Conservation (phyloP, 1,284 basidiomycete species). For the Puccinia hordei region DNA sequence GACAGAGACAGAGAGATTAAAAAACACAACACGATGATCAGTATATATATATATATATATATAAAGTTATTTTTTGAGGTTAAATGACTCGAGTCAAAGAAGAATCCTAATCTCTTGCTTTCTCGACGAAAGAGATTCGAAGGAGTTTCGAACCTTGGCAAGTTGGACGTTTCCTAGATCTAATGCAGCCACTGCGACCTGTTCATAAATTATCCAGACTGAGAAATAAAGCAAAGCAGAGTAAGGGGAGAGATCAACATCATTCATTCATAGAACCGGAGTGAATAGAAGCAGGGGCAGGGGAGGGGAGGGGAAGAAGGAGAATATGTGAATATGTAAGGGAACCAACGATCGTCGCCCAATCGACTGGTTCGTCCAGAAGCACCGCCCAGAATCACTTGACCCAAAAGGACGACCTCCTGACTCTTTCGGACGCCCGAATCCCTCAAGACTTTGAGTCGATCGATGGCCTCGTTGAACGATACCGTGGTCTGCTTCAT, state of each 20-base stretch:
- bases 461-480: constrained; percentile 12
- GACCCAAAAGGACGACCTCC: constrained; percentile 27
- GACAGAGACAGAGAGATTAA: too few species aligned
- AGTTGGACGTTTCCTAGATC: constrained; percentile 76
- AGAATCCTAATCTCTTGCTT: too few species aligned
- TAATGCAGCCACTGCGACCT: constrained; percentile 80
- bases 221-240: background rate
- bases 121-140: background rate
- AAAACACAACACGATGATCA: too few species aligned
- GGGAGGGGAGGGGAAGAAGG: background rate
- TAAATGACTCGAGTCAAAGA: too few species aligned
- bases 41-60: too few species aligned
- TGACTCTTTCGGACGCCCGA: constrained; percentile 19
- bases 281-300: background rate
- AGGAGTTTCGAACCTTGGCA: constrained; percentile 71
- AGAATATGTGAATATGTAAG: too few species aligned
- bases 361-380: constrained; percentile 15
- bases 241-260: background rate
- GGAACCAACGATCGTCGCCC: constrained; percentile 25
- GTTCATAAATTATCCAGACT: constrained; percentile 80
- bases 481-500: too few species aligned
- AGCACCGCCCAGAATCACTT: constrained; percentile 18
- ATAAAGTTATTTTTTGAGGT: too few species aligned
- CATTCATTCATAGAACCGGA: background rate
- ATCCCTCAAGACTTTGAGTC: constrained; percentile 31